Evolutionary conservation across 1,284 basidiomycete species (phyloP), one percentile per base, ranked within the genome.

Genomic region (Melampsora larici-populina): DNA sequence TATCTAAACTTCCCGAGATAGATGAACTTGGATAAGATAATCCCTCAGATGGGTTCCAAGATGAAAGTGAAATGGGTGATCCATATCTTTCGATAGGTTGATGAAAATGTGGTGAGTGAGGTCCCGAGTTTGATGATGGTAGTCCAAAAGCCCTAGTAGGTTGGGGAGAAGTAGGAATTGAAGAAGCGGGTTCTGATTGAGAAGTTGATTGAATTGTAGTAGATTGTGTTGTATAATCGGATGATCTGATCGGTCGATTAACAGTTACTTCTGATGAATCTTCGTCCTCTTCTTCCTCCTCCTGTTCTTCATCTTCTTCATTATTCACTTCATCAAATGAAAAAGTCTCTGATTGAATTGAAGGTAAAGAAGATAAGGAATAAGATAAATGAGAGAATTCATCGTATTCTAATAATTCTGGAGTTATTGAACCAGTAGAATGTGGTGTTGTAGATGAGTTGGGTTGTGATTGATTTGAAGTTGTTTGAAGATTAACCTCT

Each of bases 11-110:
- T 33, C 36, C 63, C 36, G 29, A 31, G 36, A 65, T 17, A 36
- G 63, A 65, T 65, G 63, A 65, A 65, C 21, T 31, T 33, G 63
- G 63, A 36, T 65, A 65, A 31, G 63, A 65, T n/a, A 65, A 21
- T 18, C n/a, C 18, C 8, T 65, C 63, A 65, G 15, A n/a, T 31
- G 29, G 26, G 36, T 65, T 17, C 29, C 29, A 65, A 18, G 63
- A 65, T 21, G 63, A 65, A 9, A 40, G 36, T n/a, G 63, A 65
- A 7, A 31, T 29, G 15, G 63, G 63, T 21, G 63, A 65, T n/a
- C 33, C 36, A 58, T 24, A 58, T 58, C 55, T n/a, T n/a, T 58
- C 55, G 21, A 58, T 58, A n/a, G 55, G 18, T 13, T 24, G n/a
- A 58, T 9, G 55, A 24, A 29, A 21, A 24, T 24, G 18, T 58